Base-by-base conservation (phyloP, 495 filamentous ascomycete genomes). In the Hyaloscypha finlandica region DNA sequence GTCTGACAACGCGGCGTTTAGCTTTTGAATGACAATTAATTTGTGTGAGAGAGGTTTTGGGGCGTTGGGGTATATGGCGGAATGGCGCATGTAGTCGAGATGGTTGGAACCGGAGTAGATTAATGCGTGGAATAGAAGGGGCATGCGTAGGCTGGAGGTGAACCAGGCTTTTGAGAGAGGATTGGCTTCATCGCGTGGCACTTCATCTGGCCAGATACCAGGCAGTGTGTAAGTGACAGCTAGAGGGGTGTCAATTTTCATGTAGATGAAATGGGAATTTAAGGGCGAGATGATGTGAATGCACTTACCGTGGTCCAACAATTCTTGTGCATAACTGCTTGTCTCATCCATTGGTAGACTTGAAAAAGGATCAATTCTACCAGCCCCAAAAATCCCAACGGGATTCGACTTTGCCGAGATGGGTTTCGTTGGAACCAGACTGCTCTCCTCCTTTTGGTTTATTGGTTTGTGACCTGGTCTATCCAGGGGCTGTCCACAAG, bases 41-140 rank as follows among this genome's bases (percentile, higher is more conserved):
- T 64, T 64, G 51, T 64, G 48, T 20, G 45, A 16, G 19, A 64
- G 61, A 14, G 51, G 16, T 11, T n/a, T 33, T 22, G 30, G 11
- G 8, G 45, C 52, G 32, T 64, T 56, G 12, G 61, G 61, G 8
- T 22, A 45, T 8, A 64, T 64, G 11, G 14, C 19, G 0, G 61
- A 54, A 8, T 20, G 29, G 61, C 35, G 61, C 22, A 37, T 22
- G 35, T 33, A 64, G 32, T 53, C 48, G 42, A 54, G 48, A 31
- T 64, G 61, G 31, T 54, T 54, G n/a, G 42, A 54, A 48, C 35
- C 42, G 3, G 61, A 12, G 61, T 54, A 64, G 4, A 64, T 16
- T 3, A 64, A 8, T 19, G 61, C 61, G 45, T 64, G 45, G 14
- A 64, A 64, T 53, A 64, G 14, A 6, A 55, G 20, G 22, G 61